Percentiles rank a stretch among this genome's conserved stretches.
These are phyloP conservation scores for Termitomyces sp. DNA, from an alignment of 768 basidiomycete genomes.

Conservation along the genomic window DNA sequence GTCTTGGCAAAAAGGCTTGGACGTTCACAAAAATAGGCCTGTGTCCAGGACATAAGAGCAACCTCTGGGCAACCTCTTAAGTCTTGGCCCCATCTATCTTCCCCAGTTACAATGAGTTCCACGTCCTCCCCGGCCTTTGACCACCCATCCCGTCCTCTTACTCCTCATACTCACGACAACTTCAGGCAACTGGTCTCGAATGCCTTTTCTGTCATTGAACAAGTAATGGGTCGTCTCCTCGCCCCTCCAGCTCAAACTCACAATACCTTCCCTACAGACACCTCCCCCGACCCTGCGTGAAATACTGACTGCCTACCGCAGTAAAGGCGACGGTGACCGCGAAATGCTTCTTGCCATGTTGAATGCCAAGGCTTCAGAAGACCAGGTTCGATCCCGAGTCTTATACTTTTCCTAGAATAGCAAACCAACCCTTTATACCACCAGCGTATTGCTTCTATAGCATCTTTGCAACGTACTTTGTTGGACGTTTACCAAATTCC, in stretches of 20 bases:
- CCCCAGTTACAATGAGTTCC: constrained; percentile 32
- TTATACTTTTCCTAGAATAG: background rate
- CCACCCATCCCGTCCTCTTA: constrained; percentile 23
- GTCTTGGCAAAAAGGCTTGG: constrained; percentile 50
- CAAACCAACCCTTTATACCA: background rate
- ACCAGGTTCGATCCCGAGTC: constrained; percentile 60
- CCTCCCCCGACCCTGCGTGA: constrained; percentile 82
- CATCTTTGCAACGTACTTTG: constrained; percentile 67
- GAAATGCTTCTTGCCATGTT: constrained; percentile 90
- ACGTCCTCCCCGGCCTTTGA: constrained; percentile 26
- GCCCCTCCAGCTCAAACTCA: constrained; percentile 8
- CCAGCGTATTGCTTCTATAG: constrained; percentile 69
- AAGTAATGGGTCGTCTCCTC: constrained; percentile 26
- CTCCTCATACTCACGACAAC: constrained; percentile 24
- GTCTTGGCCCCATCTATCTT: constrained; percentile 37
- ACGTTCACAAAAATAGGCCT: constrained; percentile 41
- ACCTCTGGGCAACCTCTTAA: constrained; percentile 30
- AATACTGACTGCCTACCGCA: constrained; percentile 80
- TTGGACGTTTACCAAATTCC: constrained; percentile 55
- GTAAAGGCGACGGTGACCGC: constrained; percentile 87
- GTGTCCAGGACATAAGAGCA: constrained; percentile 42
- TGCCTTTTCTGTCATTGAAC: constrained; percentile 38
- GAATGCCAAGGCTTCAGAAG: constrained; percentile 90
- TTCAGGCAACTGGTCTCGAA: constrained; percentile 33
- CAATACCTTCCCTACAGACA: constrained; percentile 37